phyloP scores from a whole-genome alignment of 495 filamentous ascomycete species.

The Neurospora sublineolata region DNA sequence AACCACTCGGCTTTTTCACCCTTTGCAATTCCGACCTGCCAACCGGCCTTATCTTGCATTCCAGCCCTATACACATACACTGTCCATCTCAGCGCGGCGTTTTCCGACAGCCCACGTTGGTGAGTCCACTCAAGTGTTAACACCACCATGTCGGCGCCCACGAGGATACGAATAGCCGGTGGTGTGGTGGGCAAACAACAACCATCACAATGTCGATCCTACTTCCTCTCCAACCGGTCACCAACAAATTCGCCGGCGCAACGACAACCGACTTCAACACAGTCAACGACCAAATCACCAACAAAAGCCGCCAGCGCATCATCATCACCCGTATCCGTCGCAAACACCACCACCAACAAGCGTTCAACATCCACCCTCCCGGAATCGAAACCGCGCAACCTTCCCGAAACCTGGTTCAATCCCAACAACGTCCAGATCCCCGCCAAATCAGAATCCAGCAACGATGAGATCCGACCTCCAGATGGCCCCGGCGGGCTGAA shows the following conservation, averaged over 20 bases:
- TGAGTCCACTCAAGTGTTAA: background rate
- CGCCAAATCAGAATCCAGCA: background rate
- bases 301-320: conserved; percentile 2
- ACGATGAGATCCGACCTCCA: conserved; percentile 2
- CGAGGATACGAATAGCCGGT: conserved; percentile 3
- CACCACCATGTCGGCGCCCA: conserved; percentile 10
- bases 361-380: conserved; percentile 2
- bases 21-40: background rate
- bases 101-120: background rate
- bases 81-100: background rate
- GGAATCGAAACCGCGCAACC: background rate
- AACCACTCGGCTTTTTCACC: background rate
- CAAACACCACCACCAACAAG: conserved; percentile 8
- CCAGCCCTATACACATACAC: background rate
- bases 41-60: background rate
- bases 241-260: background rate
- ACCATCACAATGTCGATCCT: background rate
- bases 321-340: conserved; percentile 5
- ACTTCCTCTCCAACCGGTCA: background rate
- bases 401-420: conserved; percentile 2
- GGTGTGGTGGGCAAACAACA: background rate
- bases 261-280: background rate
- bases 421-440: background rate
- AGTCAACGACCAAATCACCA: background rate
- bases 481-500: conserved; percentile 5